These are phyloP conservation scores for Linnemannia schmuckeri DNA, from an alignment of 192 early-diverging fungal species.

Conservation along the genomic window DNA sequence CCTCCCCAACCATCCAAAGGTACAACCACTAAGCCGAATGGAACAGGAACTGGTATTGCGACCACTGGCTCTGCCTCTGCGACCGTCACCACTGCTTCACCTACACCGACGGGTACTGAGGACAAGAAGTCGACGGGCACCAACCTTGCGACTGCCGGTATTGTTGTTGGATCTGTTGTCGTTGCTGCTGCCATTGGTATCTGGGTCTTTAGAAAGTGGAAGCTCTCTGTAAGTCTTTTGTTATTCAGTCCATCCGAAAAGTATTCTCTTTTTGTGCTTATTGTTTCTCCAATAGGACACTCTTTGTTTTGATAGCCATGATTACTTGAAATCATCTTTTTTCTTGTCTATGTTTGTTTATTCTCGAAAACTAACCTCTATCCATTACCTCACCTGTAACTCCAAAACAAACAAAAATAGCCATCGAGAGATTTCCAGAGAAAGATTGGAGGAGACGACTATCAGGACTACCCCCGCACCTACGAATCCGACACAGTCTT, in stretches of 20 bases:
- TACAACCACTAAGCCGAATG: neutral
- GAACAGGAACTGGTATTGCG: neutral
- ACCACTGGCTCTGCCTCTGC: neutral
- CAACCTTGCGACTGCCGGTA: slow-evolving; percentile 55
- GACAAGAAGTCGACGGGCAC: neutral
- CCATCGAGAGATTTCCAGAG: slow-evolving; percentile 59
- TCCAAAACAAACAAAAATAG: slow-evolving; percentile 25
- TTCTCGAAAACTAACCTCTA: neutral
- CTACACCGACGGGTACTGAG: neutral
- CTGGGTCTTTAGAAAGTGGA: slow-evolving; percentile 69
- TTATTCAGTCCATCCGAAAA: neutral
- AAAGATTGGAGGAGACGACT: slow-evolving; percentile 59
- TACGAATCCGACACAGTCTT: slow-evolving; percentile 60
- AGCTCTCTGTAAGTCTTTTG: slow-evolving; percentile 58
- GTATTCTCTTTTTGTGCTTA: neutral
- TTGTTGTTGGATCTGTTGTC: slow-evolving; percentile 58
- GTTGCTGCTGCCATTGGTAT: slow-evolving; percentile 62
- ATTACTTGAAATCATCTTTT: neutral
- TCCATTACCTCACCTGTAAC: neutral
- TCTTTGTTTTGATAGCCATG: too few species aligned
- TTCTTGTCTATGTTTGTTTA: neutral
- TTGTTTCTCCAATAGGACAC: neutral
- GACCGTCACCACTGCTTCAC: neutral
- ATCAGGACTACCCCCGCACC: slow-evolving; percentile 42
- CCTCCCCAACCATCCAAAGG: slow-evolving; percentile 2